Evolutionary conservation across 306 rosid genomes (phyloP).

Genomic region (Chamaecrista fasciculata): DNA sequence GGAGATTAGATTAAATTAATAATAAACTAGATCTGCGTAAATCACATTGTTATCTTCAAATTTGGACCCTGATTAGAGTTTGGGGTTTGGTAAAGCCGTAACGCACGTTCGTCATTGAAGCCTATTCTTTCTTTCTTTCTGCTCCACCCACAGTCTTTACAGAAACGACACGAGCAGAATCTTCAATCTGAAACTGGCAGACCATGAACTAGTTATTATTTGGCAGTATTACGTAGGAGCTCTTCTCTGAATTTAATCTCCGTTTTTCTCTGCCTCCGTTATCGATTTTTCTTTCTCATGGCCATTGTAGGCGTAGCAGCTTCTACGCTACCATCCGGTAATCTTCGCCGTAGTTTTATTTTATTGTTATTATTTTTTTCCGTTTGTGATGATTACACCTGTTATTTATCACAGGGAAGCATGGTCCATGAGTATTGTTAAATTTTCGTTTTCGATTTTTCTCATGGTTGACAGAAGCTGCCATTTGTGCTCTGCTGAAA

Average conservation of each 20-base stretch:
- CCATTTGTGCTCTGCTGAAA: slow-evolving; percentile 6
- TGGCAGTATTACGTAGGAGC: background rate
- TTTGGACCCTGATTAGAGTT: background rate
- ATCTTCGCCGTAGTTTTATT: background rate
- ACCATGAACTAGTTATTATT: background rate
- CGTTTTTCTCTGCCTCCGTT: background rate
- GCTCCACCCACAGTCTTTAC: no score
- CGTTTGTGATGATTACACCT: background rate
- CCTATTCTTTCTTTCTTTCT: background rate
- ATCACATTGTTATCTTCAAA: background rate
- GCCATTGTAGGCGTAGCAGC: slow-evolving; percentile 35
- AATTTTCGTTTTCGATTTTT: slow-evolving; percentile 29
- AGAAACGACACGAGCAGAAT: slow-evolving; percentile 10
- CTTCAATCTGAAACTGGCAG: slow-evolving; percentile 6
- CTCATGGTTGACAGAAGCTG: slow-evolving; percentile 1
- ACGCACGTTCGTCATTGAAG: background rate
- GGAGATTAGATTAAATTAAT: background rate
- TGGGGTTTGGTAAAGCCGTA: background rate
- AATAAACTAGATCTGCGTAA: background rate
- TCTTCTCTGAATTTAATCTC: background rate
- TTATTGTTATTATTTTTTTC: background rate
- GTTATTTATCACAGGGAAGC: background rate
- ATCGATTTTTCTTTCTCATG: slow-evolving; percentile 27
- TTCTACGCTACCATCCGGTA: slow-evolving; percentile 49
- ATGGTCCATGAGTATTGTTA: background rate